Percentiles rank a stretch among this genome's conserved stretches.
These are phyloP conservation scores for Glycine latifolia DNA, from an alignment of 306 rosid species.

Conservation along the genomic window DNA sequence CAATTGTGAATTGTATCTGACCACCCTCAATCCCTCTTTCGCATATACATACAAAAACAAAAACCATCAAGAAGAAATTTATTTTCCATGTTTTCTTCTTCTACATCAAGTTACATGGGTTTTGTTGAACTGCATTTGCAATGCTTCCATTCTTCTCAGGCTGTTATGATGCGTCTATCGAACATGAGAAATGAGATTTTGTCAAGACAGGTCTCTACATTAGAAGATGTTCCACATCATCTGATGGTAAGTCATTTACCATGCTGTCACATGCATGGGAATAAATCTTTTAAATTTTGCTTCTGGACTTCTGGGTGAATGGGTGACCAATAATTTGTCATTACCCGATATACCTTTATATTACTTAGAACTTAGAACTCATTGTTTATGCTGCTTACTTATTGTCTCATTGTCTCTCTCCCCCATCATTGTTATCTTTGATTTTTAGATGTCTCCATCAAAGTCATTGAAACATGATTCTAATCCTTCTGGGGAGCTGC, in stretches of 20 bases:
- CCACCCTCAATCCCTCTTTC: not conserved
- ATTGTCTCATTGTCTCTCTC: not conserved
- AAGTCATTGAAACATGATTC: slow-evolving; percentile 66
- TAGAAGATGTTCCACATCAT: slow-evolving; percentile 60
- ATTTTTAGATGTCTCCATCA: slow-evolving; percentile 69
- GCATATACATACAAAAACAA: not conserved
- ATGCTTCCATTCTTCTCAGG: slow-evolving; percentile 64
- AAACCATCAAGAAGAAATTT: not conserved
- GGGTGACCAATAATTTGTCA: slow-evolving; percentile 9
- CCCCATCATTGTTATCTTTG: slow-evolving; percentile 6
- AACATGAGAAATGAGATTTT: slow-evolving; percentile 69
- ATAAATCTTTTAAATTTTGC: slow-evolving; percentile 3
- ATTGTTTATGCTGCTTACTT: slow-evolving; percentile 36
- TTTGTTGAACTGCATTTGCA: slow-evolving; percentile 19
- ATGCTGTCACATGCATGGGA: not conserved
- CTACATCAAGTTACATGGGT: slow-evolving; percentile 12
- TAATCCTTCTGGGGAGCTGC: slow-evolving; percentile 60
- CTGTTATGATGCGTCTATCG: slow-evolving; percentile 75
- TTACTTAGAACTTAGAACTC: not conserved
- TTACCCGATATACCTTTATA: slow-evolving; percentile 8
- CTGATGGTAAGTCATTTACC: slow-evolving; percentile 60
- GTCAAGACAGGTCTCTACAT: slow-evolving; percentile 63
- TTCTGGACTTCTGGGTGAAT: not conserved
- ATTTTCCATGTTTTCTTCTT: not conserved
- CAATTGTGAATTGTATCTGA: not conserved